Base-by-base conservation (phyloP, 345 rosid species). In the Rhodamnia rubescens region DNA sequence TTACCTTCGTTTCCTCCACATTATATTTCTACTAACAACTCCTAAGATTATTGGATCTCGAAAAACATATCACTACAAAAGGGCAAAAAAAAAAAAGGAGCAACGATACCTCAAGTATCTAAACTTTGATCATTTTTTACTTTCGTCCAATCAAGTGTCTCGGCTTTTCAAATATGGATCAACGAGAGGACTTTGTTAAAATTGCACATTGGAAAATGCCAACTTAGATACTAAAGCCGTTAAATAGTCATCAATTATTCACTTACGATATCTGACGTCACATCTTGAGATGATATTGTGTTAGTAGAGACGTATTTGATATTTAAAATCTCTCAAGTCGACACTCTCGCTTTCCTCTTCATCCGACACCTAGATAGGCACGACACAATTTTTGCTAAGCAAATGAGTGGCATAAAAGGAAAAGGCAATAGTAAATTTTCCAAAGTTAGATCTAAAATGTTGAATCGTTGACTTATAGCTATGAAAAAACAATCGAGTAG, bases 391-490 rank as follows among this genome's bases (percentile, higher is more conserved):
- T 54, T 54, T 54, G 10, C 57, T 20, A 54, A 54, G 57, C 24
- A 9, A 64, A 21, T 6, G 0, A 16, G 47, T 64, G 10, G 18
- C 0, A 3, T 64, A 2, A 32, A 64, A 64, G 0, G 0, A 32
- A 64, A 22, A 54, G 16, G 32, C 0, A 2, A 14, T 4, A 10
- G 22, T 64, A 32, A 64, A 16, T 4, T 64, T 64, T 32, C 2
- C 44, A 18, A 64, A 32, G 24, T 32, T 64, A 32, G 78, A 64
- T 64, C 12, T 32, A 42, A 64, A 32, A 64, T 64, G 21, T 64
- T 32, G 20, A 64, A 64, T 32, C 3, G 44, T 16, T 32, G 47
- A 64, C 78, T 32, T 64, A 8, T 16, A 64, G 20, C 18, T 18
- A 16, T 64, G 78, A 32, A 16, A 64, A 64, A 61, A 29, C 32